Evolutionary conservation across 352 stramenopile species (phyloP).

Genomic region (Peronospora destructor): DNA sequence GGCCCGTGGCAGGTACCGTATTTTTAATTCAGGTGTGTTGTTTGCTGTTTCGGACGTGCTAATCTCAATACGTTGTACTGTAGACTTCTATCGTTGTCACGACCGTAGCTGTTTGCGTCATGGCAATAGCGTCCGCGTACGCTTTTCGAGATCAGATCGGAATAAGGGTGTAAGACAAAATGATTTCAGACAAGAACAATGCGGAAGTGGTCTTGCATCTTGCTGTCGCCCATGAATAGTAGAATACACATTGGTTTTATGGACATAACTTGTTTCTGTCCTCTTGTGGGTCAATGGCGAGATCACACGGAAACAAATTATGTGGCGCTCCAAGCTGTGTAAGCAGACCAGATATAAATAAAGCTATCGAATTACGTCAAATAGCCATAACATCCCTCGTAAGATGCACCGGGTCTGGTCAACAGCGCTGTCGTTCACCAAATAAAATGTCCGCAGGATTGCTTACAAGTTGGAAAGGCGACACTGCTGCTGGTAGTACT

Average conservation of each 20-base stretch:
- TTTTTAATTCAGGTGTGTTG: neutral
- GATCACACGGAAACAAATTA: constrained; percentile 15
- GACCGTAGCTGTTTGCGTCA: constrained; percentile 26
- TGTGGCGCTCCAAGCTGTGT: constrained; percentile 9
- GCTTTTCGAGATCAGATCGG: constrained; percentile 28
- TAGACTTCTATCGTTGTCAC: constrained; percentile 28
- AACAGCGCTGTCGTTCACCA: neutral
- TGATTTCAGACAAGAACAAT: neutral
- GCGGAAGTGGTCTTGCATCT: neutral
- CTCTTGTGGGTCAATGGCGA: neutral
- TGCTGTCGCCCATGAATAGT: neutral
- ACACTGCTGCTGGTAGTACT: constrained; percentile 4
- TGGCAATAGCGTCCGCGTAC: constrained; percentile 30
- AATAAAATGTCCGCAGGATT: neutral
- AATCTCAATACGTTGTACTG: constrained; percentile 1
- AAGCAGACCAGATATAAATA: constrained; percentile 4
- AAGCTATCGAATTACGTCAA: constrained; percentile 2
- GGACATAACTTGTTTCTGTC: neutral
- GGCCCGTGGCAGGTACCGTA: constrained; percentile 23
- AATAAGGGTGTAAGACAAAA: constrained; percentile 10
- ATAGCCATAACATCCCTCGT: neutral
- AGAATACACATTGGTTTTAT: constrained; percentile 31
- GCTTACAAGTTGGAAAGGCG: neutral
- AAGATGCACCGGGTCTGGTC: neutral
- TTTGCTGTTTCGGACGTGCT: neutral